Conservation (phyloP, 1,284 basidiomycete species). For the Sanghuangporus sanghuang region DNA sequence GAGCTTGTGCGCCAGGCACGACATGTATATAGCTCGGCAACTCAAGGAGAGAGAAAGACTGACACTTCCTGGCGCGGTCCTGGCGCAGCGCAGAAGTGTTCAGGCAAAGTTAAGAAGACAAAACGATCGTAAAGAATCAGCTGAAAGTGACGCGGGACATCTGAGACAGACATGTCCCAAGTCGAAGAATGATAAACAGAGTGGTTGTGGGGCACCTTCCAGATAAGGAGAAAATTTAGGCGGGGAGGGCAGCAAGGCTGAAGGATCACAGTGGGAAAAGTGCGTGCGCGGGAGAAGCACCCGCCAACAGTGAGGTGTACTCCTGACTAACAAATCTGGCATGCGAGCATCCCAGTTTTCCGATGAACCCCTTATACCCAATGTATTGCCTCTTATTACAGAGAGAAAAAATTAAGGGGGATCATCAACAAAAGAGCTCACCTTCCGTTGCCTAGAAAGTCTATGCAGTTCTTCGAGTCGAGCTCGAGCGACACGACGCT, state of each 20-base stretch:
- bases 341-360: neutral
- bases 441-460: conserved; percentile 88
- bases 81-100: too few relatives aligned
- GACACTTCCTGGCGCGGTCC: too few relatives aligned
- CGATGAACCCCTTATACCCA: neutral
- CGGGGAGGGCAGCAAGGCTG: neutral
- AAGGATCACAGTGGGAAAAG: conserved; percentile 7
- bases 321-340: neutral
- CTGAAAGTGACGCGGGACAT: too few relatives aligned
- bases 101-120: too few relatives aligned
- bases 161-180: neutral
- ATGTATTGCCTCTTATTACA: neutral
- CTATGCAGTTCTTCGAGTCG: conserved; percentile 89
- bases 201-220: neutral
- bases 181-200: neutral
- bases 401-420: neutral
- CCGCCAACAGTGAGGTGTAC: neutral
- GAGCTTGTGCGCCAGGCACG: too few relatives aligned
- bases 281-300: neutral
- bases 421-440: conserved; percentile 27
- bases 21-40: too few relatives aligned
- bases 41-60: too few relatives aligned
- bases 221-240: neutral
- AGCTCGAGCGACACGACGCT: conserved; percentile 82
- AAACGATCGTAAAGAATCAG: too few relatives aligned